Evolutionary conservation across 345 rosid genomes (phyloP).

Genomic region (Erucastrum elatum): DNA sequence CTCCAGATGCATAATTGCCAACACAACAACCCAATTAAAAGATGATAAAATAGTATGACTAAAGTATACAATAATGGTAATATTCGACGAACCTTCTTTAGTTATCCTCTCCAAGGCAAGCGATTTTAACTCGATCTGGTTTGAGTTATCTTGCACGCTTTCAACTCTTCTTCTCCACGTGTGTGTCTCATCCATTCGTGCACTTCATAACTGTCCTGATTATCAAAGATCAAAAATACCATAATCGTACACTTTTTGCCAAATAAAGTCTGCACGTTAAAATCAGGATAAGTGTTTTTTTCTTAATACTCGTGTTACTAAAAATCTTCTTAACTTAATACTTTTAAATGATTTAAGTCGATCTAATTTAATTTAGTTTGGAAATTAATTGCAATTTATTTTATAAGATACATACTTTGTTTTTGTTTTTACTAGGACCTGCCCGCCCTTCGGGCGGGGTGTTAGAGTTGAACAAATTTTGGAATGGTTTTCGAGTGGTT

Average conservation of each 20-base stretch:
- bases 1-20: background rate
- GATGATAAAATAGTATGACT: background rate
- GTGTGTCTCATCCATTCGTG: conserved; percentile 1
- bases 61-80: conserved; percentile 9
- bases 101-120: conserved; percentile 1
- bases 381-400: background rate
- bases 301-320: background rate
- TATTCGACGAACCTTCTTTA: conserved; percentile 11
- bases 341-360: background rate
- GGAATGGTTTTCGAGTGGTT: too few relatives aligned
- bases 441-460: too few relatives aligned
- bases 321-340: background rate
- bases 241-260: background rate
- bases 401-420: too few relatives aligned
- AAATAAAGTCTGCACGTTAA: background rate
- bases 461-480: too few relatives aligned
- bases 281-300: background rate
- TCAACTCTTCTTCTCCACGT: background rate
- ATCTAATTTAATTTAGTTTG: background rate
- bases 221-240: background rate
- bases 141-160: conserved; percentile 17
- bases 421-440: too few relatives aligned
- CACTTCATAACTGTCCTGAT: background rate
- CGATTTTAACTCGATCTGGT: background rate
- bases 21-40: background rate